These are phyloP conservation scores for Ophiostoma piceae DNA, from an alignment of 2,329 filamentous ascomycete species.

Conservation along the genomic window DNA sequence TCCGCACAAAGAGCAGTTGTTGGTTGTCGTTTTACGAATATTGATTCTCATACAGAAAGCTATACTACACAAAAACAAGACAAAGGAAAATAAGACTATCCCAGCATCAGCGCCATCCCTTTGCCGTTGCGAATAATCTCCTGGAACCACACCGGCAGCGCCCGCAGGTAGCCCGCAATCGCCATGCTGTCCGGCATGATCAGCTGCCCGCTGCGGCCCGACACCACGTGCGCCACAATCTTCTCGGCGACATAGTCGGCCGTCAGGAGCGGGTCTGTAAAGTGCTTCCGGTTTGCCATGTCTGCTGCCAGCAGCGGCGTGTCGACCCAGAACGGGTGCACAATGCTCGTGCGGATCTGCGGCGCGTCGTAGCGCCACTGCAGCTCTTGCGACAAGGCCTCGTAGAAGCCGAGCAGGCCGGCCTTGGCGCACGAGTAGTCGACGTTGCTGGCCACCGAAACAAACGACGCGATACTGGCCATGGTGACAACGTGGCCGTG, in stretches of 20 bases:
- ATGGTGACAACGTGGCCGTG: slow-evolving; percentile 71
- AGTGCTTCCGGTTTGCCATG: neutral
- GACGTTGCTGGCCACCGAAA: slow-evolving; percentile 52
- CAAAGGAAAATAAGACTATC: neutral
- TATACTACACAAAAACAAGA: too few species aligned
- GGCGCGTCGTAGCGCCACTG: slow-evolving; percentile 56
- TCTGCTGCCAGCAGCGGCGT: slow-evolving; percentile 19
- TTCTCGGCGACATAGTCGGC: slow-evolving; percentile 60
- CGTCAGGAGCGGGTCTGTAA: slow-evolving; percentile 28
- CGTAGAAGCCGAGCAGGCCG: slow-evolving; percentile 61
- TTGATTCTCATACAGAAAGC: too few species aligned
- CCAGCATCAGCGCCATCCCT: neutral
- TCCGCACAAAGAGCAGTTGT: too few species aligned
- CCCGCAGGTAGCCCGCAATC: neutral
- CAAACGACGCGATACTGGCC: slow-evolving; percentile 58
- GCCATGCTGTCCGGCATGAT: neutral
- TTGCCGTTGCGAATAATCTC: neutral
- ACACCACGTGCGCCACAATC: slow-evolving; percentile 56
- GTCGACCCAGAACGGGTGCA: slow-evolving; percentile 24
- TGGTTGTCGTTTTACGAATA: too few species aligned
- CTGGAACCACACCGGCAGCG: neutral
- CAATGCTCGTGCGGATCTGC: slow-evolving; percentile 50
- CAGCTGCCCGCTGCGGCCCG: slow-evolving; percentile 35
- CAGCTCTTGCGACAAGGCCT: slow-evolving; percentile 57
- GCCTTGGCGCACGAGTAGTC: slow-evolving; percentile 64